Base-by-base conservation (phyloP, 2,329 filamentous ascomycete genomes). In the Ophiostoma sp. region DNA sequence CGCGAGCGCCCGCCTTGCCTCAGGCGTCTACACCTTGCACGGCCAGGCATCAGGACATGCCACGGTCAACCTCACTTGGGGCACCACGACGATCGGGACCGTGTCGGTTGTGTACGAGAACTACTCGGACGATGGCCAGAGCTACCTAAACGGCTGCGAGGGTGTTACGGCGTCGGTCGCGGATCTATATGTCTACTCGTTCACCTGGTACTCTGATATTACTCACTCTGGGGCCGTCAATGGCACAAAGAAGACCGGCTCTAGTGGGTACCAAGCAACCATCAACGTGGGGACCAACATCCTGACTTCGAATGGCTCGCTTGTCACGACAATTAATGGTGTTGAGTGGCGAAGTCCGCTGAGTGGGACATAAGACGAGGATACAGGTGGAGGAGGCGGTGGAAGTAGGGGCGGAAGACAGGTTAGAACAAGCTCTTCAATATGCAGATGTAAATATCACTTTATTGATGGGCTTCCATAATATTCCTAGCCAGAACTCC, bases 71-170 rank as follows among this genome's bases (percentile, higher is more conserved):
- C 17, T 42, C 61, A 64, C 61, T n/a, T 64, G 61, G 31, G 61
- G 61, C 61, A 64, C 36, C 17, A 64, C 61, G 61, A 42, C 61
- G 36, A 22, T 64, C 61, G 61, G 61, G 61, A 42, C 61, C 31
- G 61, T 64, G 31, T 64, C 61, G 33, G 61, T 64, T 8, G 61
- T 64, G 33, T 64, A 64, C 61, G n/a, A 39, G 33, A 42, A 64
- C 33, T 64, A 64, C 36, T 64, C 61, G 12, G 33, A 64, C 19
- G 61, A 64, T 31, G 61, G 61, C 17, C 33, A 22, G 36, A 64
- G 61, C 61, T 64, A 25, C 61, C 61, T 64, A n/a, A 25, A 64
- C 31, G 61, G 61, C 61, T 11, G 33, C 6, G 61, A 64, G 61
- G 42, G 61, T 3, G 61, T 64, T 12, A 64, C 61, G 6, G 61